These are phyloP conservation scores for Mycena floridula DNA, from an alignment of 768 basidiomycete species.

Conservation along the genomic window DNA sequence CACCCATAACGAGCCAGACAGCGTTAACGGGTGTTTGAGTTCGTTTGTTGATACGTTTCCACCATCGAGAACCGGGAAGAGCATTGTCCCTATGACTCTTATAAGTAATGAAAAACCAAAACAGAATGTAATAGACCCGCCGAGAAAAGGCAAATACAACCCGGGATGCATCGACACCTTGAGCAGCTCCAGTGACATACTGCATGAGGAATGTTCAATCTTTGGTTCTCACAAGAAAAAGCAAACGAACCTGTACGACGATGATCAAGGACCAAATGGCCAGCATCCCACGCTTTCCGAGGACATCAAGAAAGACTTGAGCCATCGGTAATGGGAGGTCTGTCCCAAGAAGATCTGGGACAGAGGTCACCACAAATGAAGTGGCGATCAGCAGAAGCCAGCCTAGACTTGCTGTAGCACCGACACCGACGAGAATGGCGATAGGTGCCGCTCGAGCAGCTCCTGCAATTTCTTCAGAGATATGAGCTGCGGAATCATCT, in stretches of 20 bases:
- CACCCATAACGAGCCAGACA: conserved; percentile 65
- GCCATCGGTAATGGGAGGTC: conserved; percentile 63
- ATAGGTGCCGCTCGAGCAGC: conserved; percentile 61
- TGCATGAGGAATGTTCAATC: conserved; percentile 13
- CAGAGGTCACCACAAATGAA: conserved; percentile 57
- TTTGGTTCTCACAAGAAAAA: background rate
- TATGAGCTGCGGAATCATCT: conserved; percentile 73
- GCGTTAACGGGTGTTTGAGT: conserved; percentile 72
- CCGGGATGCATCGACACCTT: conserved; percentile 69
- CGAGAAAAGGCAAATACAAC: conserved; percentile 69
- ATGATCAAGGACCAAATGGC: conserved; percentile 68
- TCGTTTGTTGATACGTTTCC: conserved; percentile 52
- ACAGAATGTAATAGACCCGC: conserved; percentile 4
- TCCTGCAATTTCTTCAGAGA: conserved; percentile 65
- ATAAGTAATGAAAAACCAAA: background rate
- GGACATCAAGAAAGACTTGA: conserved; percentile 57
- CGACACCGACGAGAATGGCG: conserved; percentile 62
- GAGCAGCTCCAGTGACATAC: conserved; percentile 72
- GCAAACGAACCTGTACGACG: conserved; percentile 36
- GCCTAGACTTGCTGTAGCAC: conserved; percentile 51
- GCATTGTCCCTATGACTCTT: conserved; percentile 55
- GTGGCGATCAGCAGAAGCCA: conserved; percentile 63
- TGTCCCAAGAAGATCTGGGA: conserved; percentile 41
- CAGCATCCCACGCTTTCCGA: conserved; percentile 69
- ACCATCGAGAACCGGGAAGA: conserved; percentile 64